Conservation (phyloP, 805 yeast species). For the Starmerella apis region DNA sequence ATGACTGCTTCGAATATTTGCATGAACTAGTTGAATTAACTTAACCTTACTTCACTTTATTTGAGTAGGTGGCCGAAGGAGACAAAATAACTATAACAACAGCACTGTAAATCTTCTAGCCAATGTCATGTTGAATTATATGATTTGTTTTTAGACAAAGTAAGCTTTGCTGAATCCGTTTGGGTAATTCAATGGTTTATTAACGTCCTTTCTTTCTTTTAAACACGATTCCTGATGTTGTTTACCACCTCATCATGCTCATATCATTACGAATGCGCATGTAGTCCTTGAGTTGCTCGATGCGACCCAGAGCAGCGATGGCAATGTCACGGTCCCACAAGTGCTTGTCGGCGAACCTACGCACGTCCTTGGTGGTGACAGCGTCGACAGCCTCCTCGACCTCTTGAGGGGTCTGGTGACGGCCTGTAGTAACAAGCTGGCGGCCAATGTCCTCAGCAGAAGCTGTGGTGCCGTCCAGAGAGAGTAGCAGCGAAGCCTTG, state of each 20-base stretch:
- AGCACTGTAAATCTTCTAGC: background rate
- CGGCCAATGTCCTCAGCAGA: slow-evolving; percentile 97
- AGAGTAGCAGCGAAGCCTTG: slow-evolving; percentile 79
- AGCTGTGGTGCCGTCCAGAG: slow-evolving; percentile 90
- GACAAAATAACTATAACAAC: background rate
- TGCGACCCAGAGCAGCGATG: slow-evolving; percentile 83
- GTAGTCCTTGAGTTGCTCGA: slow-evolving; percentile 59
- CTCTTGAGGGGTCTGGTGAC: slow-evolving; percentile 59
- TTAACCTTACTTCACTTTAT: too few relatives aligned
- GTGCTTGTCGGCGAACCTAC: slow-evolving; percentile 79
- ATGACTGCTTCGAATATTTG: too few relatives aligned
- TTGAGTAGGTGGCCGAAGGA: background rate
- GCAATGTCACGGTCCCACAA: slow-evolving; percentile 71
- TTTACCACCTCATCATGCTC: slow-evolving; percentile 35
- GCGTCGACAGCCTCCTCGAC: slow-evolving; percentile 65
- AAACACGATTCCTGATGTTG: background rate
- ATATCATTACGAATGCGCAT: slow-evolving; percentile 45
- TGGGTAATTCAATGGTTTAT: background rate
- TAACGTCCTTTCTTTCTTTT: slow-evolving; percentile 2
- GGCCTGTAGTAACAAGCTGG: slow-evolving; percentile 90
- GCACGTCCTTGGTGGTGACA: slow-evolving; percentile 68
- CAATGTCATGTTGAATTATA: too few relatives aligned
- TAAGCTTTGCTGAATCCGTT: background rate
- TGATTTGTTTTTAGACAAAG: too few relatives aligned
- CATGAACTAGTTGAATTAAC: too few relatives aligned